A percentile compares a stretch with the other conserved stretches of the same genome.
These are phyloP conservation scores for Geotrichum reessii DNA, from an alignment of 1,139 yeast species.

Conservation along the genomic window DNA sequence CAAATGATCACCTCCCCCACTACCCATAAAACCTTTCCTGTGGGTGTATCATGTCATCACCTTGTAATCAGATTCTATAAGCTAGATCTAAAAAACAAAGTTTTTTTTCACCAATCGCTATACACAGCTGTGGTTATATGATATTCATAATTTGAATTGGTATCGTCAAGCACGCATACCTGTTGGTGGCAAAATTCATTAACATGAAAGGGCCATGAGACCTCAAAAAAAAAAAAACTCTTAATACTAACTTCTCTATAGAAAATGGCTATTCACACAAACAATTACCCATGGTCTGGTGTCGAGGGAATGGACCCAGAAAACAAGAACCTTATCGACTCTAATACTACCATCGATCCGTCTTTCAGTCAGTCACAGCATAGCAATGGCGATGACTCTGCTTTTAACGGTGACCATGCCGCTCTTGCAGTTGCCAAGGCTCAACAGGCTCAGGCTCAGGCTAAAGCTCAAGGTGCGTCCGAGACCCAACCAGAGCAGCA, in stretches of 20 bases:
- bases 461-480: constrained; percentile 4
- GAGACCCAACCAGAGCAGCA: constrained; percentile 8
- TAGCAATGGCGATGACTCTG: constrained; percentile 11
- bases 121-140: background rate
- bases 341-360: constrained; percentile 16
- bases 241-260: background rate
- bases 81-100: background rate
- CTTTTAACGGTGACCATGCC: constrained; percentile 13
- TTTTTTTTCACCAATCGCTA: background rate
- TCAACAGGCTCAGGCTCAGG: constrained; percentile 11
- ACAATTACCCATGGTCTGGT: constrained; percentile 14
- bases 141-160: background rate
- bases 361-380: constrained; percentile 15
- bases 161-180: background rate
- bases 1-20: background rate
- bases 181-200: background rate
- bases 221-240: background rate
- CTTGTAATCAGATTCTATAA: background rate
- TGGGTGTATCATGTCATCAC: background rate
- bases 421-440: constrained; percentile 19
- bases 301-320: constrained; percentile 17
- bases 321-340: constrained; percentile 10
- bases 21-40: background rate
- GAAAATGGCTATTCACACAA: constrained; percentile 13
- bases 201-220: background rate